Conservation (phyloP, 768 basidiomycete species). For the Myochromella boudieri region DNA sequence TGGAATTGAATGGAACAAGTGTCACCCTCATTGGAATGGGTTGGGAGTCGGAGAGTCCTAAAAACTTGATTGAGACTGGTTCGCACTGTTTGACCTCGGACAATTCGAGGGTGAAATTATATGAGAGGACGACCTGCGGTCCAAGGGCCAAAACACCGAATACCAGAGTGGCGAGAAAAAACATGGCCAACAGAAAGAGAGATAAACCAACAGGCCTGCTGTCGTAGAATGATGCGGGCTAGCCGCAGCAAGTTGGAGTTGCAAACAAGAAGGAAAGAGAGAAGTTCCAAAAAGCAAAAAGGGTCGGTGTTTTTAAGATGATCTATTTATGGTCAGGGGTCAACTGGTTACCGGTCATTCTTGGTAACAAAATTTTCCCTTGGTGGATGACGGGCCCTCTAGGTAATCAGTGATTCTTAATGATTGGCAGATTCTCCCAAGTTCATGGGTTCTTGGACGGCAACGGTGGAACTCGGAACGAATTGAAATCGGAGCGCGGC, state of each 20-base stretch:
- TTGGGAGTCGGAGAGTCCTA: conserved; percentile 33
- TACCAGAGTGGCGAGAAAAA: conserved; percentile 28
- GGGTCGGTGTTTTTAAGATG: conserved; percentile 4
- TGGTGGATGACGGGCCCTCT: background rate
- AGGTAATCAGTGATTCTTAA: too few species aligned
- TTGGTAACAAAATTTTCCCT: too few species aligned
- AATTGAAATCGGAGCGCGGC: too few species aligned
- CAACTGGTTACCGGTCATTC: too few species aligned
- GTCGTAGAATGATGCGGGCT: conserved; percentile 32
- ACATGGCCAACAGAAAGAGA: conserved; percentile 20
- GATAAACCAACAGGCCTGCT: conserved; percentile 22
- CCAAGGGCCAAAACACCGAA: conserved; percentile 31
- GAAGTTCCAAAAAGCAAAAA: background rate
- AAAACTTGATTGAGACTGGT: conserved; percentile 44
- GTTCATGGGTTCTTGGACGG: too few species aligned
- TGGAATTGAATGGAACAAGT: conserved; percentile 54
- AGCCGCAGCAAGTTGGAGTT: conserved; percentile 32
- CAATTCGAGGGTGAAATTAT: conserved; percentile 34
- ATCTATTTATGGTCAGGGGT: conserved; percentile 4
- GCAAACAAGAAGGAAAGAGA: conserved; percentile 20
- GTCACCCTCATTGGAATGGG: conserved; percentile 44
- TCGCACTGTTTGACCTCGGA: conserved; percentile 54
- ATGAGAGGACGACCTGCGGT: conserved; percentile 40
- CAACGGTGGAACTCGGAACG: too few species aligned
- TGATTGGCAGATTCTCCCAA: background rate